Base-by-base conservation (phyloP, 2,329 filamentous ascomycete species). In the Mycosphaerella sp. region DNA sequence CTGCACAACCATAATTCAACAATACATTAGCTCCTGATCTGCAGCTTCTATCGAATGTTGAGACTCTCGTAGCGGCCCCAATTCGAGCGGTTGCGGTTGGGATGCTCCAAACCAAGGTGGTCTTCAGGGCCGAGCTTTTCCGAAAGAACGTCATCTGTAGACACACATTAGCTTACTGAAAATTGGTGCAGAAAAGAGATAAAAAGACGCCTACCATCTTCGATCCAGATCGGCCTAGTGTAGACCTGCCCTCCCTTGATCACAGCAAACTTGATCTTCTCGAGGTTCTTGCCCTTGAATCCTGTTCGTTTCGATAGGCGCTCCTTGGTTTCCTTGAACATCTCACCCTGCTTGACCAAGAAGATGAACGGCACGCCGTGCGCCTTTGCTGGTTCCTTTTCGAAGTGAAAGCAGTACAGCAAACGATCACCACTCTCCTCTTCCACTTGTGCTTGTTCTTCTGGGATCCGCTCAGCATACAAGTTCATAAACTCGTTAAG, bases 251-350 rank as follows among this genome's bases (percentile, higher is more conserved):
- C 86, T 14, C 64, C 62, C 77, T 68, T 83, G 30, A 96, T 79
- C 28, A 95, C 71, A 6, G 89, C 87, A 74, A 98, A 96, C 71
- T 94, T 96, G 70, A 98, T 93, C 77, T 97, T 97, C 70, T 98
- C 91, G 61, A 98, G 90, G 59, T 89, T 89, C 76, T 98, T 98
- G 69, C 93, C 94, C 71, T 96, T 96, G 72, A 98, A 84, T 21
- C 90, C 90, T 0, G 88, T 95, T 53, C 91, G 80, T 70, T 90
- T 91, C 61, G 93, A 90, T 3, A 98, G 75, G n/a, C 93, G 83
- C 72, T 95, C 89, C 74, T 91, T 96, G 39, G 90, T 96, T 30
- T 97, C 88, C 52, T 82, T 83, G 71, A 98, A 97, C 35, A 78
- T 76, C 69, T 98, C 93, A 48, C 83, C 87, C 82, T 88, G 83